Conservation (phyloP, 768 basidiomycete genomes). For the Lentinula edodes region DNA sequence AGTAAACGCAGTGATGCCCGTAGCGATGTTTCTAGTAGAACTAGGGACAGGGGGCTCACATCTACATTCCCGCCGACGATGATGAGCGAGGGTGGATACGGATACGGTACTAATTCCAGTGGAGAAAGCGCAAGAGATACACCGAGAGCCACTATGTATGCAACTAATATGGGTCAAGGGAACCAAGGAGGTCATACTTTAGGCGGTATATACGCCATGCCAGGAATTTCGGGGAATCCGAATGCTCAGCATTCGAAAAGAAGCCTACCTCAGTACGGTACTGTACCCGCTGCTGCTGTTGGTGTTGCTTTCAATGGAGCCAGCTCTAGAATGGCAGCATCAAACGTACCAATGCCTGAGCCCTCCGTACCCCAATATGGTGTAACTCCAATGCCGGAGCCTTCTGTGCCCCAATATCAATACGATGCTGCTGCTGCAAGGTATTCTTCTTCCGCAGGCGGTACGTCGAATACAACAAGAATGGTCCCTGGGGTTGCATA, state of each 20-base stretch:
- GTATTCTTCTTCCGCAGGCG: background rate
- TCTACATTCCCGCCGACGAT: slow-evolving; percentile 1
- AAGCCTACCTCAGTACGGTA: background rate
- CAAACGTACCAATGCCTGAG: background rate
- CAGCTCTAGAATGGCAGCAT: background rate
- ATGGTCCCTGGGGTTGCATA: background rate
- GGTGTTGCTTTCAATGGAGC: background rate
- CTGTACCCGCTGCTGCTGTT: background rate
- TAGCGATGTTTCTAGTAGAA: background rate
- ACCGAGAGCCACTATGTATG: background rate
- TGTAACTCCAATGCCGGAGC: background rate
- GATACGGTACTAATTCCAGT: too few species aligned
- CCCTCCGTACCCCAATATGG: background rate
- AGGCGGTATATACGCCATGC: slow-evolving; percentile 1
- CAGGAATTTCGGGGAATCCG: background rate
- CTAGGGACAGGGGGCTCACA: background rate
- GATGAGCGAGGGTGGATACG: background rate
- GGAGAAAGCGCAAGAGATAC: background rate
- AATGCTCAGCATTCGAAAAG: too few species aligned
- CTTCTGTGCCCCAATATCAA: background rate
- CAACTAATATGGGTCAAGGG: background rate
- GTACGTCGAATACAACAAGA: background rate
- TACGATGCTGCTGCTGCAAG: background rate
- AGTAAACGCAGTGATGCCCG: background rate
- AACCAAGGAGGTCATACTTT: background rate